Evolutionary conservation across 495 filamentous ascomycete species (phyloP).

Genomic region (Annulohypoxylon bovei): DNA sequence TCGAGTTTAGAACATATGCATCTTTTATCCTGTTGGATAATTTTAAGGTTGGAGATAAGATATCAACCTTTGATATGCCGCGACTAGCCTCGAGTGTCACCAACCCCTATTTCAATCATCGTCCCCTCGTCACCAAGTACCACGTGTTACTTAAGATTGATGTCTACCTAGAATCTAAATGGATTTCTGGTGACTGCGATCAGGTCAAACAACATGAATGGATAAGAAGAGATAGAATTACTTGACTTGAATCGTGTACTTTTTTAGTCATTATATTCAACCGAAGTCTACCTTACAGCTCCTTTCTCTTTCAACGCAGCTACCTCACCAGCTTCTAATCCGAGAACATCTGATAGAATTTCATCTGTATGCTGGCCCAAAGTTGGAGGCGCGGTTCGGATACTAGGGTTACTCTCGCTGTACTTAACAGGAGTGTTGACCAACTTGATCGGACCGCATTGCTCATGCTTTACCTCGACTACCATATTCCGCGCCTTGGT

Average conservation of each 20-base stretch:
- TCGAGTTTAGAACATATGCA: neutral
- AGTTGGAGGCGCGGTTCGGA: conserved; percentile 82
- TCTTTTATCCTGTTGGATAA: neutral
- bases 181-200: neutral
- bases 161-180: no score
- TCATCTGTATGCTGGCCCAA: conserved; percentile 94
- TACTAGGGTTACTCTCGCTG: conserved; percentile 79
- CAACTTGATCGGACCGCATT: conserved; percentile 85
- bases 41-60: neutral
- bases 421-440: conserved; percentile 98
- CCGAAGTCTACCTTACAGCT: conserved; percentile 66
- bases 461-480: conserved; percentile 80
- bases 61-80: neutral
- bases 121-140: neutral
- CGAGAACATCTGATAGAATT: conserved; percentile 73
- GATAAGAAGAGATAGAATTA: neutral
- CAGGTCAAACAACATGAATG: neutral
- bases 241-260: neutral
- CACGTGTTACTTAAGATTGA: no score
- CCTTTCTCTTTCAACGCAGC: conserved; percentile 70
- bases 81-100: neutral
- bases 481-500: conserved; percentile 90
- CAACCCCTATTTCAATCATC: neutral
- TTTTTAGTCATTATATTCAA: neutral
- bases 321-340: conserved; percentile 70